These are phyloP conservation scores for Fusarium irregulare DNA, from an alignment of 2,329 filamentous ascomycete species.

Conservation along the genomic window DNA sequence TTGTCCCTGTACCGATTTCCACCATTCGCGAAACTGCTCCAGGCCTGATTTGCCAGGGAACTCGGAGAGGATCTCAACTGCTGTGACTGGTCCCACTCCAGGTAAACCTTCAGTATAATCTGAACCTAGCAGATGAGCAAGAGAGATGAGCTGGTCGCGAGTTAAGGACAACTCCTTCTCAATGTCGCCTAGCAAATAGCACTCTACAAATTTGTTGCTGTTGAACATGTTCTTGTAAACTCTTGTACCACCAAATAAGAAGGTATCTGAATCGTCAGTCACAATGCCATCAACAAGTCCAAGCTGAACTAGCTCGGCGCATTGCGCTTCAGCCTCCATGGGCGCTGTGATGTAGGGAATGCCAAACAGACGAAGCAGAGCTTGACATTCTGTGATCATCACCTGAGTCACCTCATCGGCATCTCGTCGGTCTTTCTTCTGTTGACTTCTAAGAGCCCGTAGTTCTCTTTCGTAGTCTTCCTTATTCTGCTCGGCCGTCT, in stretches of 20 bases:
- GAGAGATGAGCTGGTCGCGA: slow-evolving; percentile 85
- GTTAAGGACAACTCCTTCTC: slow-evolving; percentile 90
- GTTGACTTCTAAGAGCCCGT: slow-evolving; percentile 87
- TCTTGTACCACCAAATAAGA: slow-evolving; percentile 93
- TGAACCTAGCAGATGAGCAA: slow-evolving; percentile 90
- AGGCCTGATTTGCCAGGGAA: slow-evolving; percentile 75
- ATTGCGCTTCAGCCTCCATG: slow-evolving; percentile 99
- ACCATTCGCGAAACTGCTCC: slow-evolving; percentile 87
- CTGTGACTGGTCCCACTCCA: slow-evolving; percentile 92
- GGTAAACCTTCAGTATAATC: slow-evolving; percentile 95
- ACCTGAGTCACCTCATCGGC: slow-evolving; percentile 96
- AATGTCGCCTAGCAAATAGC: slow-evolving; percentile 85
- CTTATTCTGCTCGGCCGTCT: slow-evolving; percentile 74
- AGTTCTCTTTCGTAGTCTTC: slow-evolving; percentile 89
- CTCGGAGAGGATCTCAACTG: slow-evolving; percentile 92
- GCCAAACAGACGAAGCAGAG: slow-evolving; percentile 88
- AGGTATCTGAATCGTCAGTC: slow-evolving; percentile 96
- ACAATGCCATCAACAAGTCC: slow-evolving; percentile 97
- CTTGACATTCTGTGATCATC: slow-evolving; percentile 96
- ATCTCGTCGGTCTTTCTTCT: slow-evolving; percentile 95
- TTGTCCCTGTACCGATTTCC: slow-evolving; percentile 78
- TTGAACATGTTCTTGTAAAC: slow-evolving; percentile 99
- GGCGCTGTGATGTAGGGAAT: slow-evolving; percentile 97
- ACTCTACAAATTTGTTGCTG: slow-evolving; percentile 96
- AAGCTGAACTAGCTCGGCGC: slow-evolving; percentile 86